Conservation (phyloP, 2,329 filamentous ascomycete species). For the Dothistroma pini region DNA sequence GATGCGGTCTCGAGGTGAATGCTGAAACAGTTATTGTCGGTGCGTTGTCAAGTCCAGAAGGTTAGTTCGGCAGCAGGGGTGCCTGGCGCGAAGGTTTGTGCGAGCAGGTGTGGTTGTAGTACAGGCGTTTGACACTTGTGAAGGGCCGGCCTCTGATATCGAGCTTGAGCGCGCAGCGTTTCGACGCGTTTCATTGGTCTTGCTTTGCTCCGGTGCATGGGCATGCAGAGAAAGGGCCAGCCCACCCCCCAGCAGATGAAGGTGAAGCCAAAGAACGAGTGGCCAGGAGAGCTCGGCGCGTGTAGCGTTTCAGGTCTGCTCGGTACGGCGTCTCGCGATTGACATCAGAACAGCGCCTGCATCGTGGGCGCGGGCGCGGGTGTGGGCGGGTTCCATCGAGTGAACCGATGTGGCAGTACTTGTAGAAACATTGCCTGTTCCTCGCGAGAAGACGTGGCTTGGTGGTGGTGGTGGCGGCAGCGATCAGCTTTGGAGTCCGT, state of each 20-base stretch:
- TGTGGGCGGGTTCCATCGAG: neutral
- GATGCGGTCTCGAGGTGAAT: conserved; percentile 12
- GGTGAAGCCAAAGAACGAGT: neutral
- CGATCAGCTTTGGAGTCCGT: neutral
- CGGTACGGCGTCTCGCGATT: neutral
- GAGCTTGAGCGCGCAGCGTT: neutral
- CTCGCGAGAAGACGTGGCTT: neutral
- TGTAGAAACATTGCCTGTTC: neutral
- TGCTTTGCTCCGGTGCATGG: conserved; percentile 1
- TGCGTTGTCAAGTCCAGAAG: conserved; percentile 8
- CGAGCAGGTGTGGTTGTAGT: neutral
- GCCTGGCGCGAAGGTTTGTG: conserved; percentile 11
- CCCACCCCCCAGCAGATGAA: neutral
- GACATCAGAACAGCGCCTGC: neutral
- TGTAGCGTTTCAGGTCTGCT: conserved; percentile 3
- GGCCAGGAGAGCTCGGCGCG: conserved; percentile 2
- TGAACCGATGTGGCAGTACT: neutral
- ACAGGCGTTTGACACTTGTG: neutral
- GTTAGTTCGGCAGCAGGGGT: conserved; percentile 3
- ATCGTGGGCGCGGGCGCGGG: neutral
- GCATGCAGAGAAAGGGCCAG: conserved; percentile 2
- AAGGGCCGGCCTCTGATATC: neutral
- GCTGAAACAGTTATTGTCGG: conserved; percentile 19
- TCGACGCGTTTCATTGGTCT: neutral
- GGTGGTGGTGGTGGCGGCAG: neutral